phyloP scores from a whole-genome alignment of 768 basidiomycete genomes.

The Serendipita sp. region DNA sequence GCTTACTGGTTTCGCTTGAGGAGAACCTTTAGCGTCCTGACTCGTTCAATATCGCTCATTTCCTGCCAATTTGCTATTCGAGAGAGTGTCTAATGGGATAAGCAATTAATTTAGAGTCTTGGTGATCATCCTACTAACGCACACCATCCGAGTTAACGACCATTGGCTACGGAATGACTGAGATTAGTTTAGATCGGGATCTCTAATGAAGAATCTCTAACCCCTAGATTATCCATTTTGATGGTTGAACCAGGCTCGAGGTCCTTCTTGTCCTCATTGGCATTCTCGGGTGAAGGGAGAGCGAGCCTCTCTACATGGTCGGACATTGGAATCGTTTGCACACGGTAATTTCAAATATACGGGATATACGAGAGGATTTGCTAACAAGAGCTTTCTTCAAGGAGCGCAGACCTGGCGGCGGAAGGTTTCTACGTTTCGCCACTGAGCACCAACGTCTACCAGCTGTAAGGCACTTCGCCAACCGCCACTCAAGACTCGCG shows the following conservation, averaged over 20 bases:
- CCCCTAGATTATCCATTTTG: constrained; percentile 4
- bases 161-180: neutral
- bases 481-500: too few species aligned
- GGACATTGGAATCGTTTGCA: neutral
- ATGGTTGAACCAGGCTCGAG: neutral
- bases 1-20: neutral
- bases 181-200: neutral
- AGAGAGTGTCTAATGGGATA: neutral
- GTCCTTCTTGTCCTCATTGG: neutral
- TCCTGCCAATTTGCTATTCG: constrained; percentile 5
- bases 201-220: neutral
- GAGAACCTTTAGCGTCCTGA: neutral
- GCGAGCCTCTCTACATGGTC: neutral
- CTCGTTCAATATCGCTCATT: neutral
- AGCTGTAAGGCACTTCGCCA: too few species aligned
- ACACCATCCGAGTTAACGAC: constrained; percentile 5
- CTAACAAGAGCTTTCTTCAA: too few species aligned
- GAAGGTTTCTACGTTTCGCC: too few species aligned
- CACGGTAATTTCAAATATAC: too few species aligned
- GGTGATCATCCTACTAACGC: neutral
- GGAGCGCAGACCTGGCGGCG: too few species aligned
- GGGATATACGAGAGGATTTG: too few species aligned
- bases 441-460: too few species aligned
- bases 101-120: neutral
- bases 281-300: neutral